Evolutionary conservation across 805 yeast species (phyloP).

Genomic region (Suhomyces prunicola): DNA sequence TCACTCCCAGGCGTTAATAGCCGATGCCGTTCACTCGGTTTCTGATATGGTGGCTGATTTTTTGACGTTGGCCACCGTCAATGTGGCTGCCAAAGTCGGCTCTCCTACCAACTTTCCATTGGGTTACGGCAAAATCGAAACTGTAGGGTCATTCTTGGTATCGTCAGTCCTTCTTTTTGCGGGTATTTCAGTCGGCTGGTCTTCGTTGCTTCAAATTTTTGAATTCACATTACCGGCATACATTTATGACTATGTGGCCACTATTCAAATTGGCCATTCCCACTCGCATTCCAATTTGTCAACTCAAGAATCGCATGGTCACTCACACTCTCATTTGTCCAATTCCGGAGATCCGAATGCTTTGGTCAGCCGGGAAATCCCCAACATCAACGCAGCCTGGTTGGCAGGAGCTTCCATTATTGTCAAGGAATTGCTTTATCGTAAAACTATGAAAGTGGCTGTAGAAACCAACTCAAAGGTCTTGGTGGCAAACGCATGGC

Average conservation of each 20-base stretch:
- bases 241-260: slow-evolving; percentile 51
- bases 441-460: slow-evolving; percentile 80
- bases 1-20: slow-evolving; percentile 91
- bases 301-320: slow-evolving; percentile 8
- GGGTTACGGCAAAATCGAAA: slow-evolving; percentile 92
- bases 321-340: slow-evolving; percentile 18
- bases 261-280: slow-evolving; percentile 47
- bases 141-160: slow-evolving; percentile 87
- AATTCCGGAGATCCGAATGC: slow-evolving; percentile 12
- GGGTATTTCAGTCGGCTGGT: slow-evolving; percentile 88
- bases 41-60: slow-evolving; percentile 89
- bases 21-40: slow-evolving; percentile 92
- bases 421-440: slow-evolving; percentile 84
- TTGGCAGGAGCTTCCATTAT: slow-evolving; percentile 85
- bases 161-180: slow-evolving; percentile 80
- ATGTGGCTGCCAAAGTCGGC: slow-evolving; percentile 56
- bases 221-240: slow-evolving; percentile 67
- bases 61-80: slow-evolving; percentile 84
- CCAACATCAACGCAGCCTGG: slow-evolving; percentile 92
- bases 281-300: slow-evolving; percentile 44
- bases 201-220: slow-evolving; percentile 64
- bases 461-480: slow-evolving; percentile 78
- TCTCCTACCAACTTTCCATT: slow-evolving; percentile 68
- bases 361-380: slow-evolving; percentile 15
- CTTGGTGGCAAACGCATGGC: slow-evolving; percentile 97